Evolutionary conservation across 2,329 filamentous ascomycete genomes (phyloP), one percentile per base, ranked within the genome.

Genomic region (Chrysosporium queenslandicum): DNA sequence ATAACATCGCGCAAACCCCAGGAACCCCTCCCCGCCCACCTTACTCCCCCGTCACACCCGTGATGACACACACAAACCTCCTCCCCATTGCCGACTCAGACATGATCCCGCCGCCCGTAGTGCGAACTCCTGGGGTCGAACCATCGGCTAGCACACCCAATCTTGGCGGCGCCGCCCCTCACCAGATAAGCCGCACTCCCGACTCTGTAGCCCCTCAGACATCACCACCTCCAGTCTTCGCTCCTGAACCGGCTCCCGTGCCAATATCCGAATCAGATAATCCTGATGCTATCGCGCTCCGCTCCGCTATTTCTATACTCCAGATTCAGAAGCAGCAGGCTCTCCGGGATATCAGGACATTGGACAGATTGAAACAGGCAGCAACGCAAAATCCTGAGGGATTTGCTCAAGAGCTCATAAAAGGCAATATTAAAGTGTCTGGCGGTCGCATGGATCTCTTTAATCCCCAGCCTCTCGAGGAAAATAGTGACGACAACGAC

Each of bases 301-400:
- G 85, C 58, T 87, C 86, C 23, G 87, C 90, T 42, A 88, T 96
- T 55, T 85, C 87, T 7, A 82, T 95, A 48, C 75, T 97, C 43
- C 88, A 94, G 70, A 77, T 94, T 58, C 91, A 97, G 72, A 83
- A 83, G 58, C 81, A 83, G 63, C 86, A 85, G 65, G 87, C 87
- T 37, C 74, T 82, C 46, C 78, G 79, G 43, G 90, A 96, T 69
- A 82, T 96, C 48, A 77, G 79, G 59, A 72, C 78, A 0, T 74
- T 96, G 30, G 79, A 82, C 59, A 73, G 75, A 53, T 78, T 87
- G 61, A 91, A 89, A 67, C 73, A 79, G 16, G 80, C 80, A 2
- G 89, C 88, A 4, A 69, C 87, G 0, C 74, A 75, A 6, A 76
- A 91, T 57, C 88, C 90, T 0, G 75, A 82, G 43, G 80, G 74